Evolutionary conservation across 768 basidiomycete genomes (phyloP), one percentile per base, ranked within the genome.

Genomic region (Epithele typhae): DNA sequence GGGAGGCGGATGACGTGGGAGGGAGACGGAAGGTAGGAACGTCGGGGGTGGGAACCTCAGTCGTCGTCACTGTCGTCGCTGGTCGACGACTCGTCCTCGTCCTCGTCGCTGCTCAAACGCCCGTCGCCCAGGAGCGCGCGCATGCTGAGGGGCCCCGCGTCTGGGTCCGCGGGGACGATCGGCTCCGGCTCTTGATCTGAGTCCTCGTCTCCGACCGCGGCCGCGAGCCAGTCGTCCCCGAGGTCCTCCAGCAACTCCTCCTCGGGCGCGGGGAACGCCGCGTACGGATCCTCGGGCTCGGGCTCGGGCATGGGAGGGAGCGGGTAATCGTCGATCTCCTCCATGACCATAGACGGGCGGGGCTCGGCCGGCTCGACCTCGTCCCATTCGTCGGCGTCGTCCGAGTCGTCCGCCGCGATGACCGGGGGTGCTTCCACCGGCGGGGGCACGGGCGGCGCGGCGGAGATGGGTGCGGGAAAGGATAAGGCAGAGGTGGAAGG

Each of bases 51-150:
- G n/a, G n/a, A n/a, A n/a, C 12, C 22, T 33, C 46, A 59, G 15
- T 61, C 59, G 11, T 63, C 60, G 43, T 63, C 62, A 43, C 61
- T 63, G 34, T 60, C 59, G 6, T 60, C 59, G 37, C 56, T 59
- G 38, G 53, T 58, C 34, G 57, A 57, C n/a, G n/a, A n/a, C n/a
- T n/a, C n/a, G 30, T 48, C 52, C 35, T 63, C 59, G 40, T 63
- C 59, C 21, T 63, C 62, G 52, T 61, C 62, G 3, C 56, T 56
- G 24, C 36, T 37, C 18, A 48, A 47, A 19, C 23, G 37, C 25
- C 46, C 38, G 18, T 44, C 43, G 25, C 51, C 46, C 3, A 27
- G 37, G 17, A 36, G 43, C 34, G 25, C 38, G 43, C 32, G 35
- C 24, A 52, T 25, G n/a, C 52, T 54, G n/a, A 45, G 37, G 8